Base-by-base conservation (phyloP, 1,284 basidiomycete genomes). In the Peniophora sp. region DNA sequence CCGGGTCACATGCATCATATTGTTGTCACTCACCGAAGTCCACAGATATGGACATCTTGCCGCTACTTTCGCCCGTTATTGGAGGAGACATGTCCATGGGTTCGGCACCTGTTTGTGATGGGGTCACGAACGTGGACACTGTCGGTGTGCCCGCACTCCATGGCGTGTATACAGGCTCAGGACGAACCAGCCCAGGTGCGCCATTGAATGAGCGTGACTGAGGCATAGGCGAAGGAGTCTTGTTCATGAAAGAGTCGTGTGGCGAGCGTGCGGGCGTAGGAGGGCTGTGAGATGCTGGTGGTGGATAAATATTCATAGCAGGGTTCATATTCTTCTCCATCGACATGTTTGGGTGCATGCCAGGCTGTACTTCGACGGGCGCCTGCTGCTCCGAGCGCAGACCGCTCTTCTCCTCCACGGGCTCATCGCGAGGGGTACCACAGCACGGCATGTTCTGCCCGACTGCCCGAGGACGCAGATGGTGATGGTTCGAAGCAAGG, bases 21-120 rank as follows among this genome's bases (percentile, higher is more conserved):
- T 35, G 47, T 46, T 32, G 38, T n/a, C 5, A 67, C 75, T 56
- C 55, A 84, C 86, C 86, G 61, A 90, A 90, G 65, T 90, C 88
- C 56, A 90, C 86, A 3, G 85, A 79, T 22, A 90, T 73, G 14
- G 83, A 86, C 68, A 89, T 73, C 60, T 80, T 83, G 17, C n/a
- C n/a, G n/a, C n/a, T n/a, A n/a, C 81, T 78, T 60, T 85, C 83
- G 52, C 84, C 75, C 3, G 63, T 55, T 35, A 54, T 51, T 0
- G 56, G 48, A 11, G 46, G 27, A 39, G 55, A 60, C 3, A 58
- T 54, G 41, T 58, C 52, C 24, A 54, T 49, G 49, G 57, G 51
- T n/a, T 52, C 36, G 23, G 55, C 52, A 6, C 57, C 50, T 22
- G 59, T 59, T 32, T 55, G 58, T 22, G 38, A 17, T 41, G 6